Conservation (phyloP, 495 filamentous ascomycete species). For the Parathielavia appendiculata region DNA sequence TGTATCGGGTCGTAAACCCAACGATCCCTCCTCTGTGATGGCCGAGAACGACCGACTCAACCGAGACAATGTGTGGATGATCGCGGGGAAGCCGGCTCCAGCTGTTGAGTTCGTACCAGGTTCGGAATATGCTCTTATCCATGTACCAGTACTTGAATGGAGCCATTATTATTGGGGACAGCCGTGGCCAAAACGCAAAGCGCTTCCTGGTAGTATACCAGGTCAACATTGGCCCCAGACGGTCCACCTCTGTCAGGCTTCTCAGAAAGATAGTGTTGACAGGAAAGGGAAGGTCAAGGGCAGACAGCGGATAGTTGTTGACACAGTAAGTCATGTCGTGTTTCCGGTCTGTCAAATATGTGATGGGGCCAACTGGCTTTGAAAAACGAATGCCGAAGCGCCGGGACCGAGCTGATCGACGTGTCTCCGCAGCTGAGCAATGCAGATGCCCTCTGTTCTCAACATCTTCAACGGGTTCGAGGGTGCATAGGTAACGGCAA, state of each 20-base stretch:
- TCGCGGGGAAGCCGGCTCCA: conserved; percentile 1
- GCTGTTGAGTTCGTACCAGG: conserved; percentile 6
- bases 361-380: not conserved
- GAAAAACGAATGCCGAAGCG: conserved; percentile 4
- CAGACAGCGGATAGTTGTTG: conserved; percentile 5
- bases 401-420: not conserved
- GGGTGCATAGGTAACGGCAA: not conserved
- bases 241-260: conserved; percentile 1
- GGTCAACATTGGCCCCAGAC: not conserved
- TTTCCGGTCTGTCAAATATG: not conserved
- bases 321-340: not conserved
- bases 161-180: not conserved
- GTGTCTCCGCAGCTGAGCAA: not conserved
- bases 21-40: not conserved
- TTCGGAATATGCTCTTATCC: not conserved
- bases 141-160: conserved; percentile 4
- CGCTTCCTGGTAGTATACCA: not conserved
- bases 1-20: not conserved
- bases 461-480: not conserved
- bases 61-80: conserved; percentile 1
- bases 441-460: conserved; percentile 3
- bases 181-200: not conserved
- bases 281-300: not conserved
- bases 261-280: not conserved
- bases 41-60: not conserved